Evolutionary conservation across 257 asterid genomes (phyloP), one percentile per base, ranked within the genome.

Genomic region (Nyctanthes arbortristis): DNA sequence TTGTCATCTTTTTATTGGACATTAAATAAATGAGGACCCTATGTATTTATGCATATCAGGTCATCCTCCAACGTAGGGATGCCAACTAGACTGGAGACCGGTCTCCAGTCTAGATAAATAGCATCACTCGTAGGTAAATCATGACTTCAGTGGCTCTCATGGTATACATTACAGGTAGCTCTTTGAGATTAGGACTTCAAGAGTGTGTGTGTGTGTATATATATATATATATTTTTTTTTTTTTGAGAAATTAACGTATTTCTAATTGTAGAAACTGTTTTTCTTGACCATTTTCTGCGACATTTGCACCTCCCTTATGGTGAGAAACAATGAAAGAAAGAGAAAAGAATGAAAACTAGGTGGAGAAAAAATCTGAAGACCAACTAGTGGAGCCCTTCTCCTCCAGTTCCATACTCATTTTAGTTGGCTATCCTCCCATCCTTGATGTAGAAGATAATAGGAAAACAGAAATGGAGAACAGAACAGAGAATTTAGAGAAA

Each of bases 341-440:
- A 22, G 24, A 22, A 22, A 13, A 3, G 31, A 7, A 6, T n/a
- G 64, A 33, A 49, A 61, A 45, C 36, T 58, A 37, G 65, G 65
- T 55, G 64, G 24, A 16, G 32, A 24, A 24, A 71, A 49, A 8
- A 8, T 62, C 37, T 20, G 20, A 29, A 70, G 61, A 35, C 34
- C 47, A 65, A 22, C 36, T 35, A 52, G 0, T 20, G 18, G 27
- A 22, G 29, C 34, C 49, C 29, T 25, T 55, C 20, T 39, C 67
- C 3, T 8, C n/a, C 13, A 22, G 47, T 24, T 37, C 32, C 29
- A 3, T 52, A 14, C 60, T 6, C 32, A 20, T 56, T 58, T 24
- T 47, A 18, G 39, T 63, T 75, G 18, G 18, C 59, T 7, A n/a
- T 33, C 36, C 22, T 59, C 40, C 49, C 67, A 43, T 45, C 59